phyloP scores from a whole-genome alignment of 2,329 filamentous ascomycete genomes.

The Pseudopyricularia cyperi region DNA sequence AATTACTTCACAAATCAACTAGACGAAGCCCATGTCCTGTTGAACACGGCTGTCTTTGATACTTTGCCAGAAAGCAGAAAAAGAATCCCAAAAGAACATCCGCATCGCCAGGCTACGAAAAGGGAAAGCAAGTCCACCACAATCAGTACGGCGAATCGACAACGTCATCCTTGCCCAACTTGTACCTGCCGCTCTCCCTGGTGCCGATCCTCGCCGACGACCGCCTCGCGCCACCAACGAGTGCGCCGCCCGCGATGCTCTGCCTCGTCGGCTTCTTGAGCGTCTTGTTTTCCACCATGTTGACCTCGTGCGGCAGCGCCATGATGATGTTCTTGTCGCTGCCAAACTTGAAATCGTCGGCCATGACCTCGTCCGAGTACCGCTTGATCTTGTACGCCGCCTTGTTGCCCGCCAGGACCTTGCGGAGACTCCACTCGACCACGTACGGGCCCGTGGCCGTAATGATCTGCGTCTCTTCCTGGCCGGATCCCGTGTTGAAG shows the following conservation, averaged over 20 bases:
- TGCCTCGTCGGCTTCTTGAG: conserved; percentile 83
- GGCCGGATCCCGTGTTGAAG: conserved; percentile 80
- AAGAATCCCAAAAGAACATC: not conserved
- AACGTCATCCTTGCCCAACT: conserved; percentile 68
- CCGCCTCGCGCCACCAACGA: conserved; percentile 26
- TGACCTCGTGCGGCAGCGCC: conserved; percentile 90
- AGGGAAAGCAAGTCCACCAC: not conserved
- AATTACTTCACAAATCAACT: not conserved
- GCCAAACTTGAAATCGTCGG: conserved; percentile 96
- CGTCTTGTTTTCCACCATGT: conserved; percentile 83
- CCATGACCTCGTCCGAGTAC: conserved; percentile 89
- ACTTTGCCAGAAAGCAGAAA: not conserved
- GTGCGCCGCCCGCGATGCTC: conserved; percentile 61
- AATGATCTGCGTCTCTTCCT: conserved; percentile 84
- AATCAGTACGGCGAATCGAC: conserved; percentile 55
- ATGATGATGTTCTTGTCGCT: conserved; percentile 98
- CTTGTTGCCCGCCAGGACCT: conserved; percentile 67
- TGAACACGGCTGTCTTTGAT: not conserved
- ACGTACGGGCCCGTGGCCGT: conserved; percentile 95
- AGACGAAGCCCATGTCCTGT: not conserved
- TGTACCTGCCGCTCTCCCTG: conserved; percentile 48
- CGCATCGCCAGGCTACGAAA: not conserved
- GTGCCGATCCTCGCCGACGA: conserved; percentile 39
- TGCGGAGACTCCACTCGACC: conserved; percentile 90
- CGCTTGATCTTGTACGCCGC: conserved; percentile 94